Conservation (phyloP, 331 rosid genomes). For the Pyracantha coccinea region DNA sequence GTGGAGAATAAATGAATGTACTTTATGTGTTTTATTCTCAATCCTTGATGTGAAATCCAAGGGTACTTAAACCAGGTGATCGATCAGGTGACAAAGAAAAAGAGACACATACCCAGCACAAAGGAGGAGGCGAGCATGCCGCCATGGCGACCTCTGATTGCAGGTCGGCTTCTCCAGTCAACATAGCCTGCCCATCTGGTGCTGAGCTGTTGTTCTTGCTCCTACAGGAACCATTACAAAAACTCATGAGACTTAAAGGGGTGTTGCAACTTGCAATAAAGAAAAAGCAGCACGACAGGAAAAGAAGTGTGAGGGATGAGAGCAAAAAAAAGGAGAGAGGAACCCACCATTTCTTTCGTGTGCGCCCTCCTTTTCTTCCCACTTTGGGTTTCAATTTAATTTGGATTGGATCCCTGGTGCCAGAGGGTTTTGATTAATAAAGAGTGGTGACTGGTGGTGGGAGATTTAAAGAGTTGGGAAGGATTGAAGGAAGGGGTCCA, state of each 20-base stretch:
- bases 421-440: conserved; percentile 23
- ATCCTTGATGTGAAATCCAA: background rate
- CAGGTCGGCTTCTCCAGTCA: conserved; percentile 76
- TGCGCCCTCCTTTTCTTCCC: background rate
- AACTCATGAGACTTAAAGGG: background rate
- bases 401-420: conserved; percentile 15
- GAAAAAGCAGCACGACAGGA: background rate
- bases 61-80: background rate
- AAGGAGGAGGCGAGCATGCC: conserved; percentile 89
- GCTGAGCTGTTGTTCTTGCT: conserved; percentile 31
- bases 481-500: conserved; percentile 6
- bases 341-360: conserved; percentile 37
- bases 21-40: background rate
- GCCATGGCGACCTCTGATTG: conserved; percentile 66
- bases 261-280: background rate
- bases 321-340: background rate
- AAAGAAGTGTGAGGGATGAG: background rate
- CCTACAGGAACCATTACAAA: background rate
- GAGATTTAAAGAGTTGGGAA: conserved; percentile 40
- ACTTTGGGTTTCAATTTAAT: background rate
- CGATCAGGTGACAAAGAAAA: too few species aligned
- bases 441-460: conserved; percentile 19
- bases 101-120: conserved; percentile 50
- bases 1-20: background rate
- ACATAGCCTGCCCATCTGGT: conserved; percentile 79